Conservation (phyloP, 257 asterid genomes). For the Solanum gracilifrons region DNA sequence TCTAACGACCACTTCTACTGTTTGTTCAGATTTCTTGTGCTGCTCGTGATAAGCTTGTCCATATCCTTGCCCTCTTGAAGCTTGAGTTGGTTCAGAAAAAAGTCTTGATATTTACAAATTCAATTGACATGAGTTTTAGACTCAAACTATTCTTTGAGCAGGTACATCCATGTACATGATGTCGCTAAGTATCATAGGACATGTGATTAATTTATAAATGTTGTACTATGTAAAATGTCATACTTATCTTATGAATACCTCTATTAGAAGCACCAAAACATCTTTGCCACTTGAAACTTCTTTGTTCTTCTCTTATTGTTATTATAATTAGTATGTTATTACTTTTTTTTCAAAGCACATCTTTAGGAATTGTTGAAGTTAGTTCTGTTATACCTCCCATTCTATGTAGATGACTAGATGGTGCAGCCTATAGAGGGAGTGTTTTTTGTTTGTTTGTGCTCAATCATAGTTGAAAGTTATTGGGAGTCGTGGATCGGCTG, state of each 20-base stretch:
- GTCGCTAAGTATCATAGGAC: background rate
- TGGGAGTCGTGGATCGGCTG: background rate
- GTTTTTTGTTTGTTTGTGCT: background rate
- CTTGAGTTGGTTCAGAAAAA: constrained; percentile 75
- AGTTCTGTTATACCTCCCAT: background rate
- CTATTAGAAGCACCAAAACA: background rate
- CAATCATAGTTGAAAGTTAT: background rate
- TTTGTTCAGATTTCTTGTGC: constrained; percentile 63
- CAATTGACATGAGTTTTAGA: constrained; percentile 82
- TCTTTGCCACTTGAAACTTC: background rate
- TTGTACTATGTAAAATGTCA: background rate
- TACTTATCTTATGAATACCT: background rate
- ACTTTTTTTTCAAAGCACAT: background rate
- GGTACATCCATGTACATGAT: constrained; percentile 25
- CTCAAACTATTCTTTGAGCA: constrained; percentile 86
- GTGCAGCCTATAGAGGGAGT: background rate
- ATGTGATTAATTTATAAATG: background rate
- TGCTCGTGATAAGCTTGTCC: constrained; percentile 67
- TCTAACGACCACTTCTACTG: constrained; percentile 5
- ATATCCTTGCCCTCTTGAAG: constrained; percentile 77
- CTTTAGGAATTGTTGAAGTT: background rate
- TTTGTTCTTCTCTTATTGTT: background rate
- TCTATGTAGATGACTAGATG: background rate
- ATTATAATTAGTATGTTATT: background rate
- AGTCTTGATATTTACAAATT: constrained; percentile 78